A percentile compares a stretch with the other conserved stretches of the same genome.
phyloP scores from a whole-genome alignment of 768 basidiomycete genomes.

The Termitomyces sp. region DNA sequence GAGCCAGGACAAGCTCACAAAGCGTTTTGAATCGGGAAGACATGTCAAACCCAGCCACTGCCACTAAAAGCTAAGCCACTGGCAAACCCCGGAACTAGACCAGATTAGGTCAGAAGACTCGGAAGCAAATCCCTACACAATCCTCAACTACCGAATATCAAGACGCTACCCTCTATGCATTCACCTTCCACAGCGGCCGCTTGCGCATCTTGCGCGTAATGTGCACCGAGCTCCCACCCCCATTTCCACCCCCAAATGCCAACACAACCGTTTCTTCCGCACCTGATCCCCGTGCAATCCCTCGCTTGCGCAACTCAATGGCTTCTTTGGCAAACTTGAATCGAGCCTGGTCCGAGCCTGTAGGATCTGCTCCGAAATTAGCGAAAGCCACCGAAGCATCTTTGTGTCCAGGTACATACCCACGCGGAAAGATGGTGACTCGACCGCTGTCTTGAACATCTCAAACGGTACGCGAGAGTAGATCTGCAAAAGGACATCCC shows the following conservation, averaged over 20 bases:
- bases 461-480: constrained; percentile 85
- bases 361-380: constrained; percentile 25
- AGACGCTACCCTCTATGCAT: constrained; percentile 49
- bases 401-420: constrained; percentile 41
- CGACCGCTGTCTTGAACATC: constrained; percentile 79
- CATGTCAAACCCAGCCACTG: constrained; percentile 40
- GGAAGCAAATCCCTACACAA: constrained; percentile 16
- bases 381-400: constrained; percentile 10
- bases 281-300: constrained; percentile 66
- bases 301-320: constrained; percentile 78
- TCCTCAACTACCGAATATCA: constrained; percentile 11
- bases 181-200: constrained; percentile 80
- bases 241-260: constrained; percentile 75
- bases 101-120: constrained; percentile 23
- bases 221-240: constrained; percentile 75
- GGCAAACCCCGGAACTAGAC: constrained; percentile 35
- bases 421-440: constrained; percentile 77
- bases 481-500: constrained; percentile 70
- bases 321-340: constrained; percentile 93
- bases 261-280: constrained; percentile 91
- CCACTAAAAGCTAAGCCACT: constrained; percentile 35
- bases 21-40: constrained; percentile 23
- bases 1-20: constrained; percentile 5
- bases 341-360: constrained; percentile 80
- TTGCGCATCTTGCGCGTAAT: constrained; percentile 86